A percentile compares a stretch with the other conserved stretches of the same genome.
Conservation (phyloP, 1,284 basidiomycete species). For the Agaricales sp. region DNA sequence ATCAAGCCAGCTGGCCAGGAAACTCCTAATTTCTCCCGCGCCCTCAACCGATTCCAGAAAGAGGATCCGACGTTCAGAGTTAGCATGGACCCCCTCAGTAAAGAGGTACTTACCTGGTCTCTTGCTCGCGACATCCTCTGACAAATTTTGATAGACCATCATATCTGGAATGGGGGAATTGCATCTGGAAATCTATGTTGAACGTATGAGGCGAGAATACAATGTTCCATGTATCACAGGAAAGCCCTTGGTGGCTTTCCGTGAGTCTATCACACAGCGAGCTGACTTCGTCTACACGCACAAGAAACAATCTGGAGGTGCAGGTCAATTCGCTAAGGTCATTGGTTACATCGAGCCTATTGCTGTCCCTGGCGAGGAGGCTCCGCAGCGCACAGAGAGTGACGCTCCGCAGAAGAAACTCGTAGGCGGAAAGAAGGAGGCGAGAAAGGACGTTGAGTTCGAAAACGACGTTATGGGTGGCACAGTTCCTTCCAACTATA, state of each 20-base stretch:
- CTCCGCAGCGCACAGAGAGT: slow-evolving; percentile 32
- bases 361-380: slow-evolving; percentile 26
- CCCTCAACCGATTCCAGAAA: slow-evolving; percentile 96
- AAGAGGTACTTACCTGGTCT: slow-evolving; percentile 54
- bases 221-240: slow-evolving; percentile 91
- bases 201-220: slow-evolving; percentile 98
- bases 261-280: slow-evolving; percentile 83
- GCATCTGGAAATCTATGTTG: slow-evolving; percentile 98
- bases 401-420: background rate
- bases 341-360: slow-evolving; percentile 91
- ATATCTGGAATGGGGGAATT: slow-evolving; percentile 99
- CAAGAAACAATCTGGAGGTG: slow-evolving; percentile 98
- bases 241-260: slow-evolving; percentile 94
- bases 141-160: slow-evolving; percentile 63
- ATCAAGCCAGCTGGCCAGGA: slow-evolving; percentile 90
- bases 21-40: slow-evolving; percentile 92
- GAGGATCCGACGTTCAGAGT: slow-evolving; percentile 99
- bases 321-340: slow-evolving; percentile 94
- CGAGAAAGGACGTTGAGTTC: slow-evolving; percentile 82
- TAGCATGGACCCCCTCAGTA: slow-evolving; percentile 88
- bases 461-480: slow-evolving; percentile 89
- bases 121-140: background rate
- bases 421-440: slow-evolving; percentile 35
- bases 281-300: slow-evolving; percentile 89
- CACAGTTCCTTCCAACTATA: slow-evolving; percentile 85